Base-by-base conservation (phyloP, 2,329 filamentous ascomycete species). In the Geoglossum cookeanum region DNA sequence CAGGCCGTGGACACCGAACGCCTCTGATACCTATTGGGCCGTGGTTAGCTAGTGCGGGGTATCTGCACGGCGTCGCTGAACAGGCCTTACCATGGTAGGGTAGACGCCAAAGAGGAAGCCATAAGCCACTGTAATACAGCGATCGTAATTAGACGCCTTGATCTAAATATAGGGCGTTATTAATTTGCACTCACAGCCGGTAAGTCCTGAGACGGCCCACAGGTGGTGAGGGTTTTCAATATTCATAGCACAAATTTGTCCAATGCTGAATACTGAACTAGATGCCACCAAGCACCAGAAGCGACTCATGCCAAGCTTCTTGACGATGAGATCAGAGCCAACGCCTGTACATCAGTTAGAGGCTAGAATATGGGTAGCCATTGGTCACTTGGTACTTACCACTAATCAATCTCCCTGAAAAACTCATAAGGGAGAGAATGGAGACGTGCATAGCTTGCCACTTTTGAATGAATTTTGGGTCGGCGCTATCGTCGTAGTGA, bases 61-160 rank as follows among this genome's bases (percentile, higher is more conserved):
- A 35, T 53, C 11, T 15, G 30, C 29, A 2, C 2, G 3, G 7
- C 4, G 29, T 53, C 13, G 17, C 13, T 9, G 8, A 13, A 37
- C 3, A 4, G 49, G 49, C 8, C 37, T 33, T 42, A 87, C 79
- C 17, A 97, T 81, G 11, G 89, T 90, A 0, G 92, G 92, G 68
- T 87, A 95, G 22, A 95, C 90, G 37, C 92, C 92, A 63, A 97
- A 97, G 0, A 97, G 76, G 62, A 94, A 87, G 1, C 92, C 92
- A 68, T 98, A 98, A 1, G 83, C 90, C 0, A 97, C 63, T 64
- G 44, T 30, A 22, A 44, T 22, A 17, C 37, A 35, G 17, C 44
- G 37, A 30, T 9, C 44, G 29, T 42, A 5, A 55, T 32, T 30
- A 37, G 27, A 27, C 29, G 11, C 15, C 27, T 52, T n/a, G 29